Evolutionary conservation across 2,329 filamentous ascomycete genomes (phyloP).

Genomic region (Penicillium expansum): DNA sequence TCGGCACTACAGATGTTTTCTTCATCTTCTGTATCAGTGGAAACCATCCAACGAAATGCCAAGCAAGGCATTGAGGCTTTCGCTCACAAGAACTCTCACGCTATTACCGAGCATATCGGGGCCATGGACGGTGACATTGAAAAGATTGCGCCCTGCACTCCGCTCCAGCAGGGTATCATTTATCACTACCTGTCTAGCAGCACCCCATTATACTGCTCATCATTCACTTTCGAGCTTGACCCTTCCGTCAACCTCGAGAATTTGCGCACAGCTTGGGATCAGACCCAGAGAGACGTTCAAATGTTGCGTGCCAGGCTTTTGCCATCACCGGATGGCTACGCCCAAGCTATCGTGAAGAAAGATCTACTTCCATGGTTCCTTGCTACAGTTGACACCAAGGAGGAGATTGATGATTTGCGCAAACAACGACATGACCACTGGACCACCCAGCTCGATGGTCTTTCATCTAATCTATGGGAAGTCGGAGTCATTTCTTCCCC

Average conservation of each 20-base stretch:
- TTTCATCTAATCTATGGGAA: conserved; percentile 37
- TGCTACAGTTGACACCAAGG: conserved; percentile 25
- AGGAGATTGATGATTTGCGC: conserved; percentile 36
- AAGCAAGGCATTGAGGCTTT: conserved; percentile 63
- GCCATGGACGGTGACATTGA: conserved; percentile 59
- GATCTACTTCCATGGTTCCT: conserved; percentile 47
- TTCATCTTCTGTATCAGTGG: conserved; percentile 2
- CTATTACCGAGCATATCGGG: conserved; percentile 54
- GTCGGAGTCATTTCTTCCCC: conserved; percentile 30
- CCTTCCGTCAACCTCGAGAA: conserved; percentile 44
- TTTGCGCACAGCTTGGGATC: conserved; percentile 59
- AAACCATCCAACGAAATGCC: conserved; percentile 45
- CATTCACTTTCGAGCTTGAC: conserved; percentile 62
- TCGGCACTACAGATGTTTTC: conserved; percentile 21
- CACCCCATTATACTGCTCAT: conserved; percentile 69
- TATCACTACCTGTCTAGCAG: conserved; percentile 62
- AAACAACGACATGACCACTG: conserved; percentile 48
- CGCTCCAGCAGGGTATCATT: conserved; percentile 83
- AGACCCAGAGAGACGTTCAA: conserved; percentile 53
- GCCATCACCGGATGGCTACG: conserved; percentile 69
- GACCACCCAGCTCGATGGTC: conserved; percentile 52
- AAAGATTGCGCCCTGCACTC: conserved; percentile 75
- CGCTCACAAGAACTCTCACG: conserved; percentile 58
- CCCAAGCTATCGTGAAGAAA: conserved; percentile 65
- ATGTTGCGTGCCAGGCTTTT: conserved; percentile 73